These are phyloP conservation scores for Limtongozyma cylindracea DNA, from an alignment of 805 yeast species.

Conservation along the genomic window DNA sequence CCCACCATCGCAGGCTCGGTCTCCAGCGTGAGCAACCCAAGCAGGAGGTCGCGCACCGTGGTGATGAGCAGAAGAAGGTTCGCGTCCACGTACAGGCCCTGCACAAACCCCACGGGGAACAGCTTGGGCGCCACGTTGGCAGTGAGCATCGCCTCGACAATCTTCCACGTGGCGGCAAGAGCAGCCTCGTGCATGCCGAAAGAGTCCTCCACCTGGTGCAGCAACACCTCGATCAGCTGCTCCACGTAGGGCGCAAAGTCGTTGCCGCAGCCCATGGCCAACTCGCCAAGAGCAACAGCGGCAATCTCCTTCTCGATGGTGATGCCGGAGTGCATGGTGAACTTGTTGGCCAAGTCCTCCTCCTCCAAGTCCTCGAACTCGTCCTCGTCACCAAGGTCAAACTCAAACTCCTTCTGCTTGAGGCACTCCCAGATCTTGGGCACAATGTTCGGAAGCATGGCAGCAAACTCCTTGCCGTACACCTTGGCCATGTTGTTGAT, in stretches of 20 bases:
- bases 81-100: constrained; percentile 30
- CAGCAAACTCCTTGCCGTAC: constrained; percentile 73
- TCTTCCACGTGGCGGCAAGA: constrained; percentile 58
- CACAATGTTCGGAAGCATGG: constrained; percentile 59
- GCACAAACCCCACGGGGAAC: no score
- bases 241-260: constrained; percentile 61
- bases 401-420: constrained; percentile 65
- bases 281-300: constrained; percentile 70
- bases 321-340: constrained; percentile 82
- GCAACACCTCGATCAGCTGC: constrained; percentile 31
- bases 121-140: constrained; percentile 35
- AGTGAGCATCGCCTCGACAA: constrained; percentile 42
- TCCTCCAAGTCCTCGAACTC: constrained; percentile 21
- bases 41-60: constrained; percentile 40
- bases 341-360: constrained; percentile 41
- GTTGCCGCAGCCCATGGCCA: constrained; percentile 69
- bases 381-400: constrained; percentile 22
- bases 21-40: constrained; percentile 46
- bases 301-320: constrained; percentile 93
- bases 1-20: constrained; percentile 67
- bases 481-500: constrained; percentile 87
- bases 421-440: constrained; percentile 70
- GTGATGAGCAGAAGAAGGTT: constrained; percentile 31
- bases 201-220: constrained; percentile 59
- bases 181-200: constrained; percentile 86